These are phyloP conservation scores for Pseudocercospora fuligena DNA, from an alignment of 2,329 filamentous ascomycete genomes.

Conservation along the genomic window DNA sequence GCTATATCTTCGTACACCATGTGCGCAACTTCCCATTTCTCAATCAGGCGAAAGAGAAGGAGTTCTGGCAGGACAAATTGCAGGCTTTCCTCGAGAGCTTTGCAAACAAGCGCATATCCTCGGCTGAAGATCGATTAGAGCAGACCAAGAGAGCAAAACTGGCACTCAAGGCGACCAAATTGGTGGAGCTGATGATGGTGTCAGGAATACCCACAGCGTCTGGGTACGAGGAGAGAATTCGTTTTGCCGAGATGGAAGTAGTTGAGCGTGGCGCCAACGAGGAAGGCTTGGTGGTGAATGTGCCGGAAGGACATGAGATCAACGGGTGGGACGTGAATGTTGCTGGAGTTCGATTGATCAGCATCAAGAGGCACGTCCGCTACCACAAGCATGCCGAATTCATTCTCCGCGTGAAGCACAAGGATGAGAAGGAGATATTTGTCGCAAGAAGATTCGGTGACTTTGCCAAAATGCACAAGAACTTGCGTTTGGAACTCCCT, in stretches of 20 bases:
- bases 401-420: slow-evolving; percentile 80
- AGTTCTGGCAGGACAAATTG: slow-evolving; percentile 99
- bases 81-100: slow-evolving; percentile 97
- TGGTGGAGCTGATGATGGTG: slow-evolving; percentile 99
- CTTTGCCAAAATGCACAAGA: slow-evolving; percentile 79
- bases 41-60: slow-evolving; percentile 95
- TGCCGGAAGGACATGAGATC: slow-evolving; percentile 88
- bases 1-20: slow-evolving; percentile 98
- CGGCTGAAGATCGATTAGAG: slow-evolving; percentile 92
- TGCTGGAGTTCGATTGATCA: slow-evolving; percentile 80
- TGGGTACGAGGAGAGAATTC: slow-evolving; percentile 95
- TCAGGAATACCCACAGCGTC: slow-evolving; percentile 94
- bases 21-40: slow-evolving; percentile 97
- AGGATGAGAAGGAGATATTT: slow-evolving; percentile 75
- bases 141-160: slow-evolving; percentile 94
- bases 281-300: slow-evolving; percentile 80
- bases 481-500: slow-evolving; percentile 80
- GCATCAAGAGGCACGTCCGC: slow-evolving; percentile 82
- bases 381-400: slow-evolving; percentile 96
- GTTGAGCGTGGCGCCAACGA: slow-evolving; percentile 93
- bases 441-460: slow-evolving; percentile 87
- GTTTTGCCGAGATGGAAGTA: slow-evolving; percentile 95
- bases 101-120: slow-evolving; percentile 94
- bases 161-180: slow-evolving; percentile 88
- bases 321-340: slow-evolving; percentile 98